Conservation (phyloP, 495 filamentous ascomycete genomes). For the Talaromyces nanjingensis region DNA sequence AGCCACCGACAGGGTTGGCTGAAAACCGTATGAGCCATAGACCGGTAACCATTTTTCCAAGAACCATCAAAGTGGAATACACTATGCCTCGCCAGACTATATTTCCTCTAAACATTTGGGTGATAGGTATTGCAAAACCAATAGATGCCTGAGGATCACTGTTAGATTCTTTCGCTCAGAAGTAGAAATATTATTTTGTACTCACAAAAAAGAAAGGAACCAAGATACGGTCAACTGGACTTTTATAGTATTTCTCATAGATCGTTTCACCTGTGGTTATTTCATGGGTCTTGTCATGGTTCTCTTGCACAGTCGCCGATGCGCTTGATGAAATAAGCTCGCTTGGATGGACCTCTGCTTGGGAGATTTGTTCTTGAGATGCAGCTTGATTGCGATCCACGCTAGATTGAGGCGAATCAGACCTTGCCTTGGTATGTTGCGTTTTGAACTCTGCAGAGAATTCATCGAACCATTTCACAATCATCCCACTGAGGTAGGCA, state of each 20-base stretch:
- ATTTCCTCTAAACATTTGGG: slow-evolving; percentile 54
- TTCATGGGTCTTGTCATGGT: background rate
- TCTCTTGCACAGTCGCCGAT: background rate
- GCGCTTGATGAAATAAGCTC: background rate
- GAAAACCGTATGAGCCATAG: slow-evolving; percentile 54
- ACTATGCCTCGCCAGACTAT: slow-evolving; percentile 68
- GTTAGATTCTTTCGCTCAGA: background rate
- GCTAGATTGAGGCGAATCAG: background rate
- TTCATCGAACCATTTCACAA: slow-evolving; percentile 49
- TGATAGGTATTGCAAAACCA: slow-evolving; percentile 72
- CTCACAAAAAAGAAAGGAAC: slow-evolving; percentile 71
- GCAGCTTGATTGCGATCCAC: background rate
- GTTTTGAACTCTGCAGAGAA: slow-evolving; percentile 7
- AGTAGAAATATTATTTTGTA: too few species aligned
- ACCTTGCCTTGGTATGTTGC: background rate
- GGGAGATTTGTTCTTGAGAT: background rate
- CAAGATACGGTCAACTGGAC: slow-evolving; percentile 46
- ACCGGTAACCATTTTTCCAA: slow-evolving; percentile 58
- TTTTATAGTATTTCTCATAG: slow-evolving; percentile 51
- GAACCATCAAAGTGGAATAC: slow-evolving; percentile 62
- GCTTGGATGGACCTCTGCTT: background rate
- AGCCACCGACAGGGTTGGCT: slow-evolving; percentile 8
- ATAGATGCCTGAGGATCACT: slow-evolving; percentile 50
- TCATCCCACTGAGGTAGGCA: slow-evolving; percentile 59
- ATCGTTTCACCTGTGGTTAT: slow-evolving; percentile 26